Conservation (phyloP, 1,284 basidiomycete species). For the Heterobasidion parviporum region DNA sequence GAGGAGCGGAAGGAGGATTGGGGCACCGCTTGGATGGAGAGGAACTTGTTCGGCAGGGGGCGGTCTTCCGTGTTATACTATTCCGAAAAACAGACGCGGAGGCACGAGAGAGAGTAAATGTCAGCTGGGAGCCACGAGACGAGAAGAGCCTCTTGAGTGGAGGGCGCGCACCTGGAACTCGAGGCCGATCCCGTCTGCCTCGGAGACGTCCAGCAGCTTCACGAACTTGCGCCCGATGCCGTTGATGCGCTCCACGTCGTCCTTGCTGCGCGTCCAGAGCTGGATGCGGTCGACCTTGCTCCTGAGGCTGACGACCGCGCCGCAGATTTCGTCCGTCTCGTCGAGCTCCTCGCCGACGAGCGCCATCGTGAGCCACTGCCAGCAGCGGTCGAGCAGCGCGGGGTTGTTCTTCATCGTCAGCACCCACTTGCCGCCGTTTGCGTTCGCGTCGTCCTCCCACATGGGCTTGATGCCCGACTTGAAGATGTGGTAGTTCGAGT, state of each 20-base stretch:
- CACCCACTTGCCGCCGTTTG: slow-evolving; percentile 90
- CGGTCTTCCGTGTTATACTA: slow-evolving; percentile 79
- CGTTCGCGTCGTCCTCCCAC: slow-evolving; percentile 95
- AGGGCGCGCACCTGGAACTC: slow-evolving; percentile 72
- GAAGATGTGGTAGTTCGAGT: slow-evolving; percentile 93
- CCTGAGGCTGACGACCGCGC: slow-evolving; percentile 82
- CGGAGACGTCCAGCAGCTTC: slow-evolving; percentile 73
- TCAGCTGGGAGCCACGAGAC: too few species aligned
- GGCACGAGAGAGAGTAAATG: neutral
- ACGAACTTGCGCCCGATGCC: slow-evolving; percentile 75
- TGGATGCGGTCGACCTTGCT: slow-evolving; percentile 88
- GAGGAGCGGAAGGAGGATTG: slow-evolving; percentile 54
- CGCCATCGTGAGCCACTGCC: slow-evolving; percentile 88
- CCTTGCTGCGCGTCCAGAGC: slow-evolving; percentile 78
- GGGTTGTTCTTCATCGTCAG: slow-evolving; percentile 85
- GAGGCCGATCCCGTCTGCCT: slow-evolving; percentile 72
- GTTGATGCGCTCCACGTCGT: slow-evolving; percentile 80
- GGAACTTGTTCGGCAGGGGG: slow-evolving; percentile 69
- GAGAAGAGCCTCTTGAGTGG: neutral
- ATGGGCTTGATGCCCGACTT: slow-evolving; percentile 88
- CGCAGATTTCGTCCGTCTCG: slow-evolving; percentile 81
- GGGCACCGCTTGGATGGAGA: slow-evolving; percentile 67
- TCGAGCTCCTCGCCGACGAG: slow-evolving; percentile 89
- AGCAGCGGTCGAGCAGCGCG: slow-evolving; percentile 75
- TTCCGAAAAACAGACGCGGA: neutral